Evolutionary conservation across 2,329 filamentous ascomycete genomes (phyloP).

Genomic region (Neodidymelliopsis sp.): DNA sequence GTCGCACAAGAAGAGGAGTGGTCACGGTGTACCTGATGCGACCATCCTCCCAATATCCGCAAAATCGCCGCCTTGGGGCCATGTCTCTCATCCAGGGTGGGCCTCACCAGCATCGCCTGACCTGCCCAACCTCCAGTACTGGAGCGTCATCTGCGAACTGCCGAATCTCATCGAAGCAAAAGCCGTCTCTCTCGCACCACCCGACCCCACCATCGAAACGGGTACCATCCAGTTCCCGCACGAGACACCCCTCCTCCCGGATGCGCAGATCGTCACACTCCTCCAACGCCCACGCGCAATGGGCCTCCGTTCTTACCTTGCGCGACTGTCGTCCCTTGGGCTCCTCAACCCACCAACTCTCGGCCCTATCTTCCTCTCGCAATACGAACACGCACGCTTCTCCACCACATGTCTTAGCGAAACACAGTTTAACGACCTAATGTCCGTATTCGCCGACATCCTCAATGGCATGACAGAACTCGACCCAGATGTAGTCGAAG

Average conservation of each 20-base stretch:
- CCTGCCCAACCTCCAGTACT: conserved; percentile 82
- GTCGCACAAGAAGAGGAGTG: conserved; percentile 34
- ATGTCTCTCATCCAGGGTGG: conserved; percentile 89
- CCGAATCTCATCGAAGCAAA: conserved; percentile 92
- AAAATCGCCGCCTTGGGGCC: conserved; percentile 73
- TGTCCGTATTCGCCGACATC: conserved; percentile 84
- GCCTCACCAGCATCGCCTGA: conserved; percentile 78
- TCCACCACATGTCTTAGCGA: conserved; percentile 74
- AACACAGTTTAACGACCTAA: conserved; percentile 75
- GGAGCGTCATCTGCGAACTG: conserved; percentile 80
- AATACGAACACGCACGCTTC: conserved; percentile 88
- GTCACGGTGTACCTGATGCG: conserved; percentile 31
- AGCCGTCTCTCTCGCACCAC: conserved; percentile 82
- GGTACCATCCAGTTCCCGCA: conserved; percentile 29
- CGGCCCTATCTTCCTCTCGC: conserved; percentile 68
- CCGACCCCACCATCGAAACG: conserved; percentile 54
- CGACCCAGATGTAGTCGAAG: conserved; percentile 61
- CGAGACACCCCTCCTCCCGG: conserved; percentile 56
- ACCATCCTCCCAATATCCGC: conserved; percentile 52
- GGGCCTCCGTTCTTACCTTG: conserved; percentile 80
- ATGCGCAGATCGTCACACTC: conserved; percentile 72
- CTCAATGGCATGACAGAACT: conserved; percentile 77
- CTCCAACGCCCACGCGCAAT: conserved; percentile 75
- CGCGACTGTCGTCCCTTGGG: conserved; percentile 71
- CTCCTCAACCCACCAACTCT: conserved; percentile 64